phyloP scores from a whole-genome alignment of 805 yeast species.

The Lachancea lanzarotensis region DNA sequence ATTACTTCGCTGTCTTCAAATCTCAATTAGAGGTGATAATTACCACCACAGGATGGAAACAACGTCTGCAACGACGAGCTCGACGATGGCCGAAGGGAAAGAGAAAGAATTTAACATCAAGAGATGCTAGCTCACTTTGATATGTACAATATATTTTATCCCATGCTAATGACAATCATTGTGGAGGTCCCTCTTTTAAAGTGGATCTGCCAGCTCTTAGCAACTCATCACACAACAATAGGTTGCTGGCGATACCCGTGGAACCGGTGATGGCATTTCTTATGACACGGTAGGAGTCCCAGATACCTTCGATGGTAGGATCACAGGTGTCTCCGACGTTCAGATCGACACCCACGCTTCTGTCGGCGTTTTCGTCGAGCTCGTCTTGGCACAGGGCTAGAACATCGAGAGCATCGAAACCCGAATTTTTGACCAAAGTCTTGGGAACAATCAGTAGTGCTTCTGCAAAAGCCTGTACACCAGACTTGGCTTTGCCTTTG shows the following conservation, averaged over 20 bases:
- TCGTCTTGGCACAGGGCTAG: conserved; percentile 80
- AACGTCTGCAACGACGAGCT: no score
- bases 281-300: conserved; percentile 93
- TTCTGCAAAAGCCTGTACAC: conserved; percentile 90
- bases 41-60: no score
- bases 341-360: conserved; percentile 85
- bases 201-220: conserved; percentile 95
- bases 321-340: conserved; percentile 93
- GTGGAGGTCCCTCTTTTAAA: conserved; percentile 53
- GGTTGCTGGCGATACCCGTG: conserved; percentile 87
- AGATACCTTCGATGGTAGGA: conserved; percentile 87
- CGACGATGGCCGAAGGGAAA: not conserved
- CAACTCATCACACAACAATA: conserved; percentile 90
- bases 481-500: conserved; percentile 84
- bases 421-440: conserved; percentile 86
- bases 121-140: not conserved
- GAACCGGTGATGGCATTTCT: conserved; percentile 91
- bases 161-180: conserved; percentile 11
- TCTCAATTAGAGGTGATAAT: no score
- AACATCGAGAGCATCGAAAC: conserved; percentile 87
- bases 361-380: conserved; percentile 60
- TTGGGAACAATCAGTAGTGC: conserved; percentile 88
- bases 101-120: not conserved
- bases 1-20: not conserved
- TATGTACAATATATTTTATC: conserved; percentile 4